These are phyloP conservation scores for Pseudogymnoascus destructans DNA, from an alignment of 2,329 filamentous ascomycete species.

Conservation along the genomic window DNA sequence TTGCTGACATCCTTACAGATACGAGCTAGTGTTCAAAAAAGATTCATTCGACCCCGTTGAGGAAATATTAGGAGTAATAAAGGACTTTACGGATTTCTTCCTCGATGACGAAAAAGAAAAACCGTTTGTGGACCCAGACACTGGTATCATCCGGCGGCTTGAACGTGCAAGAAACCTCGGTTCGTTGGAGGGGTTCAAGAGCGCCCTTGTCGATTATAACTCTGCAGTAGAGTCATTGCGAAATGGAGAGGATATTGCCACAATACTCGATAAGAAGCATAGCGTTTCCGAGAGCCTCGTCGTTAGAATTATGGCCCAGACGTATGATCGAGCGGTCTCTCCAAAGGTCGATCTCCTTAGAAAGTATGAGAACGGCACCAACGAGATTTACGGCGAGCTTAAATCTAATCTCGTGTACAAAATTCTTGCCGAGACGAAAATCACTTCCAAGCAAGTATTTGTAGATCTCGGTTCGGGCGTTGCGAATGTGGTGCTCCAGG, in stretches of 20 bases:
- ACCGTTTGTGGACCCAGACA: constrained; percentile 56
- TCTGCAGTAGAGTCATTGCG: constrained; percentile 50
- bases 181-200: constrained; percentile 53
- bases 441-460: constrained; percentile 77
- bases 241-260: constrained; percentile 56
- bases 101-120: constrained; percentile 56
- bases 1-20: constrained; percentile 31
- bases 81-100: constrained; percentile 61
- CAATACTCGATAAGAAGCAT: constrained; percentile 56
- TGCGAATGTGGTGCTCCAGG: constrained; percentile 88
- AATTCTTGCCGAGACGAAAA: constrained; percentile 61
- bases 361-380: constrained; percentile 78
- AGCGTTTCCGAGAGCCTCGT: constrained; percentile 59
- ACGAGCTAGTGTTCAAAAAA: constrained; percentile 64
- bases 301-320: constrained; percentile 71
- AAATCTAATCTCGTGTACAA: constrained; percentile 71
- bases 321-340: constrained; percentile 85
- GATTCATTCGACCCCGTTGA: constrained; percentile 67
- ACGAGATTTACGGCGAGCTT: constrained; percentile 91
- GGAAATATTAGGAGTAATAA: constrained; percentile 58
- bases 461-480: constrained; percentile 93
- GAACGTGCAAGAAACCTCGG: constrained; percentile 55
- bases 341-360: constrained; percentile 72
- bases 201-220: constrained; percentile 69
- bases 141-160: constrained; percentile 63